Evolutionary conservation across 768 basidiomycete species (phyloP).

Genomic region (Kwoniella mangroviensis): DNA sequence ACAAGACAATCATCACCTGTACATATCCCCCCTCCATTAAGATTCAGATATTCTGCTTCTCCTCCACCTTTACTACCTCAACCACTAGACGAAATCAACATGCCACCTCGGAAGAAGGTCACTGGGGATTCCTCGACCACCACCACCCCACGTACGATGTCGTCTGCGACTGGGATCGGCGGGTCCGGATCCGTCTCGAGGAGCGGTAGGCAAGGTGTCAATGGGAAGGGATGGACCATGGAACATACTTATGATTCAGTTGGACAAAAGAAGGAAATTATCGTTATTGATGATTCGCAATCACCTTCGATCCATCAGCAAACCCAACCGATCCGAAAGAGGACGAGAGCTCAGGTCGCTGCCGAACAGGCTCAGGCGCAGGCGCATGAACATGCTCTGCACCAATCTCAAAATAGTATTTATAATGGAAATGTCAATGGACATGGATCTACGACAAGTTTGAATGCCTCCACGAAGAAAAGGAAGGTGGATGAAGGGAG

Average conservation of each 20-base stretch:
- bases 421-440: slow-evolving; percentile 33
- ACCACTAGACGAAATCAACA: slow-evolving; percentile 8
- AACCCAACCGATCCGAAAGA: slow-evolving; percentile 43
- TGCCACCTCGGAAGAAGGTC: slow-evolving; percentile 44
- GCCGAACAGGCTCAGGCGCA: slow-evolving; percentile 27
- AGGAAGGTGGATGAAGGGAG: slow-evolving; percentile 44
- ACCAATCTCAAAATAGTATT: slow-evolving; percentile 8
- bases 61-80: slow-evolving; percentile 18
- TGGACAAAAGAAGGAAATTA: slow-evolving; percentile 48
- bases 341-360: slow-evolving; percentile 38
- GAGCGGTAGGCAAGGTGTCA: slow-evolving; percentile 17
- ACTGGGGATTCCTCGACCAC: slow-evolving; percentile 20
- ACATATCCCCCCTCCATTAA: slow-evolving; percentile 45
- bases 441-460: slow-evolving; percentile 7
- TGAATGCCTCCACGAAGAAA: slow-evolving; percentile 34
- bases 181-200: slow-evolving; percentile 11
- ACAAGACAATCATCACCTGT: slow-evolving; percentile 26
- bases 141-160: slow-evolving; percentile 17
- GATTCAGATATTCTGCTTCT: slow-evolving; percentile 48
- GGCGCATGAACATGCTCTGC: background rate
- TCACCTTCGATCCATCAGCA: slow-evolving; percentile 28
- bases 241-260: slow-evolving; percentile 51
- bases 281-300: slow-evolving; percentile 50
- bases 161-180: slow-evolving; percentile 16
- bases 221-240: slow-evolving; percentile 52